Conservation (phyloP, 139 green algal genomes). For the Tetraselmis striata region DNA sequence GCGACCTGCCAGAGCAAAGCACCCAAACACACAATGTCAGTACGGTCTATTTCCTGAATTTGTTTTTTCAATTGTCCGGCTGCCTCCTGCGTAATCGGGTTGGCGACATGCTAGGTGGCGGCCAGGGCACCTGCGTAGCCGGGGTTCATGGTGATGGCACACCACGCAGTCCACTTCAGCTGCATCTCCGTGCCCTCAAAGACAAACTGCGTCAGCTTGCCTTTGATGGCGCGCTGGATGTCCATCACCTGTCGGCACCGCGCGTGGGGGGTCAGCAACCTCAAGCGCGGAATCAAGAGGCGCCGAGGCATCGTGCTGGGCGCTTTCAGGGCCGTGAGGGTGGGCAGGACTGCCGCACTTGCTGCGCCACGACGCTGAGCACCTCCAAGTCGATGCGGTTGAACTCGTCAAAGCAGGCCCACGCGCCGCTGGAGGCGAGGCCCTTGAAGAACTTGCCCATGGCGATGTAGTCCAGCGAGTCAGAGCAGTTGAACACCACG, state of each 20-base stretch:
- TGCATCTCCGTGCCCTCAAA: conserved; percentile 18
- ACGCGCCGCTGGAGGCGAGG: conserved; percentile 10
- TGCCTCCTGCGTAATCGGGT: too few species aligned
- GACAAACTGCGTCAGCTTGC: background rate
- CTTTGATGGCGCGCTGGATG: conserved; percentile 24
- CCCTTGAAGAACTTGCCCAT: conserved; percentile 48
- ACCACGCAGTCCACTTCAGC: conserved; percentile 15
- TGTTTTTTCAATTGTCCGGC: too few species aligned
- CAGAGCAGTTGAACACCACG: conserved; percentile 43
- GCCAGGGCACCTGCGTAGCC: conserved; percentile 15
- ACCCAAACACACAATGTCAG: too few species aligned
- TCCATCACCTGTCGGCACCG: conserved; percentile 26
- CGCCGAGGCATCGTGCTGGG: too few species aligned
- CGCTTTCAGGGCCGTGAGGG: too few species aligned
- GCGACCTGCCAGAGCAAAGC: too few species aligned
- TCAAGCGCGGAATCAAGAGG: too few species aligned
- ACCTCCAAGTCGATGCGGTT: conserved; percentile 20
- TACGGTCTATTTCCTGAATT: too few species aligned
- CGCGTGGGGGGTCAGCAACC: conserved; percentile 22
- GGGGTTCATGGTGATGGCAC: conserved; percentile 22
- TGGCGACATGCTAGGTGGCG: too few species aligned
- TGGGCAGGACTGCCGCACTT: too few species aligned
- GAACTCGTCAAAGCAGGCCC: conserved; percentile 20
- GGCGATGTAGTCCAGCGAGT: conserved; percentile 40
- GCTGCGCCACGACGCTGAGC: conserved; percentile 34